Evolutionary conservation across 2,329 filamentous ascomycete genomes (phyloP).

Genomic region (Aaosphaeria arxii): DNA sequence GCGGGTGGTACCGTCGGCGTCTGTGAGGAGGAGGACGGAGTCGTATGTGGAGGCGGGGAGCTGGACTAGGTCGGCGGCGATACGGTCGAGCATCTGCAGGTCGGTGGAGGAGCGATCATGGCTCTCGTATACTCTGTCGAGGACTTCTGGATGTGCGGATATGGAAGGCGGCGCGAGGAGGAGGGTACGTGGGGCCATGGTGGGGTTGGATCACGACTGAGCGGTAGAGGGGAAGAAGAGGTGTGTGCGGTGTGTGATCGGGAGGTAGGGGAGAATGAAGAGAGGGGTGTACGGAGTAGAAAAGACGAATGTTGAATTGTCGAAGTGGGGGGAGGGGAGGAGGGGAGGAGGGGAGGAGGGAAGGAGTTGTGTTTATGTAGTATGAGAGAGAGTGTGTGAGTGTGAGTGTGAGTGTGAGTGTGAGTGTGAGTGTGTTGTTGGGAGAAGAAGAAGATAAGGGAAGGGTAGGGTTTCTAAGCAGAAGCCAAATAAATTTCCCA

Average conservation of each 20-base stretch:
- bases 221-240: not conserved
- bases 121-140: constrained; percentile 67
- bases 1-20: constrained; percentile 61
- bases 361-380: too few relatives aligned
- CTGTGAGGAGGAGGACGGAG: constrained; percentile 77
- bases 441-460: too few relatives aligned
- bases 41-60: constrained; percentile 79
- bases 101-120: constrained; percentile 78
- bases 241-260: not conserved
- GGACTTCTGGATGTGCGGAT: constrained; percentile 75
- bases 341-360: too few relatives aligned
- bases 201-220: constrained; percentile 14
- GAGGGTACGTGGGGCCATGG: constrained; percentile 60
- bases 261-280: not conserved
- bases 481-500: too few relatives aligned
- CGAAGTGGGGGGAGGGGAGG: too few relatives aligned
- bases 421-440: too few relatives aligned
- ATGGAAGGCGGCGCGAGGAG: constrained; percentile 89
- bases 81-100: constrained; percentile 95
- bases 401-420: too few relatives aligned
- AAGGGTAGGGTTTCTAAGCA: too few relatives aligned
- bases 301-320: not conserved
- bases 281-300: not conserved
- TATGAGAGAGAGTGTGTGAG: too few relatives aligned
- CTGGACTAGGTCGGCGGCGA: constrained; percentile 75